Conservation (phyloP, 257 asterid species). For the Handroanthus guayacan region DNA sequence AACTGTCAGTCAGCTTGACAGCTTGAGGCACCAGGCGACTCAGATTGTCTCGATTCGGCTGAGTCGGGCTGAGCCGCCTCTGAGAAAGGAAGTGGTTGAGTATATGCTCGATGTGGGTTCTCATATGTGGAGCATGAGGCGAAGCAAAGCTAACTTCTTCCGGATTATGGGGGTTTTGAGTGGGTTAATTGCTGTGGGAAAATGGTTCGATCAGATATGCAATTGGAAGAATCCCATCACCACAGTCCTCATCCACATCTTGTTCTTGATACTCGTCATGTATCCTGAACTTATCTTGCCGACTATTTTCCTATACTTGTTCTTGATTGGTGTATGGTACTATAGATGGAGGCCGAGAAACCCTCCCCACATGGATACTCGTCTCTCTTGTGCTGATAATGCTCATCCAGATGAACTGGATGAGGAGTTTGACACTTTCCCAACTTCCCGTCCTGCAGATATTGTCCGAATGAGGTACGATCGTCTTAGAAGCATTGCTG, state of each 20-base stretch:
- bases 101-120: slow-evolving; percentile 80
- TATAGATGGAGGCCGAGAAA: slow-evolving; percentile 77
- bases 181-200: slow-evolving; percentile 61
- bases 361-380: slow-evolving; percentile 80
- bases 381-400: slow-evolving; percentile 70
- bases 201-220: slow-evolving; percentile 79
- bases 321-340: slow-evolving; percentile 71
- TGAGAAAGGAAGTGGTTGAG: slow-evolving; percentile 78
- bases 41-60: slow-evolving; percentile 71
- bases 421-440: slow-evolving; percentile 76
- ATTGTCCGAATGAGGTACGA: slow-evolving; percentile 73
- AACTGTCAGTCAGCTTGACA: slow-evolving; percentile 67
- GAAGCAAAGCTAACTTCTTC: slow-evolving; percentile 78
- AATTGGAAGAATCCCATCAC: slow-evolving; percentile 79
- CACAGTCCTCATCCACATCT: slow-evolving; percentile 66
- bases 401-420: slow-evolving; percentile 70
- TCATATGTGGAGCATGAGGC: slow-evolving; percentile 84
- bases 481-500: slow-evolving; percentile 72
- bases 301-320: slow-evolving; percentile 66
- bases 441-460: slow-evolving; percentile 65
- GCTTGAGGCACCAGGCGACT: slow-evolving; percentile 75
- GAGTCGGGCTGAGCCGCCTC: slow-evolving; percentile 79
- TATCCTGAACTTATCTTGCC: slow-evolving; percentile 75
- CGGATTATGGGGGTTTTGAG: slow-evolving; percentile 69
- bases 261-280: slow-evolving; percentile 68